Percentiles rank a stretch among this genome's conserved stretches.
phyloP scores from a whole-genome alignment of 2,329 filamentous ascomycete species.

The Pseudocercospora macadamiae region DNA sequence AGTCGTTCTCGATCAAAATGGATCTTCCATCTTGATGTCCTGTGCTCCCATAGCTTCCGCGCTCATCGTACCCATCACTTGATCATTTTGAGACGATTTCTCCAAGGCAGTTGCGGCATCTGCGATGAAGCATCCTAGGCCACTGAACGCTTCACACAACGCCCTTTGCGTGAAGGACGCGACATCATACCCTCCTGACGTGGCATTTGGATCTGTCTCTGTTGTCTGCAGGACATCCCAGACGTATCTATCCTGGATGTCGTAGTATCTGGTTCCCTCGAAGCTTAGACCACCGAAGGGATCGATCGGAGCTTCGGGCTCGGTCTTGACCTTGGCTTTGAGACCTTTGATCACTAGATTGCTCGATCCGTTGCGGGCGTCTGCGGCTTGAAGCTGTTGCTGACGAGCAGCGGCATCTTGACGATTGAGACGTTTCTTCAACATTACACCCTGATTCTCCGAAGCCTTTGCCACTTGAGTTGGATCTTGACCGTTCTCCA shows the following conservation, averaged over 20 bases:
- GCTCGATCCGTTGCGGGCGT: constrained; percentile 26
- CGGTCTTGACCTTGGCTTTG: constrained; percentile 62
- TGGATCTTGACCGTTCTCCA: constrained; percentile 68
- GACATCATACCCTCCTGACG: constrained; percentile 81
- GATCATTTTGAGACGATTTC: constrained; percentile 37
- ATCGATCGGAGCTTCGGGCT: constrained; percentile 78
- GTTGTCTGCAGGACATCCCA: constrained; percentile 73
- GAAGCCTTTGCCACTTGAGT: constrained; percentile 50
- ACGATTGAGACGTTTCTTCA: constrained; percentile 73
- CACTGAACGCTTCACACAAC: constrained; percentile 86
- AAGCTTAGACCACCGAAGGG: constrained; percentile 79
- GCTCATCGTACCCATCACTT: constrained; percentile 37
- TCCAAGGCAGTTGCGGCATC: constrained; percentile 63
- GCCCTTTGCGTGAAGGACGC: constrained; percentile 79
- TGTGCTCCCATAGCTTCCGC: constrained; percentile 63
- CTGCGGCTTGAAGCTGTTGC: constrained; percentile 49
- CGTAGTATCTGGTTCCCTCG: constrained; percentile 67
- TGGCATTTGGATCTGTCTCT: constrained; percentile 66
- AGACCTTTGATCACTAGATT: constrained; percentile 73
- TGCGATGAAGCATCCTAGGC: constrained; percentile 81
- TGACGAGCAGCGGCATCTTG: constrained; percentile 50
- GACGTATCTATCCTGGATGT: constrained; percentile 69
- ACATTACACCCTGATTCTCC: constrained; percentile 61
- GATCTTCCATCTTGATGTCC: constrained; percentile 50
- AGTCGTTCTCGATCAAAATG: constrained; percentile 42